Base-by-base conservation (phyloP, 257 asterid species). In the Solanum lignicaule region DNA sequence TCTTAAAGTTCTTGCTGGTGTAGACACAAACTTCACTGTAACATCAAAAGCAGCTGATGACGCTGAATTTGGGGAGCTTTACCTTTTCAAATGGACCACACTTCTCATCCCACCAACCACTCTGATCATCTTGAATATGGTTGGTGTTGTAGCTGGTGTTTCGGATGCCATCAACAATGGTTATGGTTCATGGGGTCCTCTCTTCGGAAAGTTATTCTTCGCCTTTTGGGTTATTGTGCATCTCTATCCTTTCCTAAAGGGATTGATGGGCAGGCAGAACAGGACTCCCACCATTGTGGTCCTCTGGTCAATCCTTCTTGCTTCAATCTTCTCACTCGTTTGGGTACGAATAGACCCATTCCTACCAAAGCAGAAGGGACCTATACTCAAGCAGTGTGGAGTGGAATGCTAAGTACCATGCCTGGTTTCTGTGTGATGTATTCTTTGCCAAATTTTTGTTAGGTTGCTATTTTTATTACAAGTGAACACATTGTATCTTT, bases 291-390 rank as follows among this genome's bases (percentile, higher is more conserved):
- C 98, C 46, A 94, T 95, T 36, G 96, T 95, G 72, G 96, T 95
- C 79, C 94, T 95, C 11, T 95, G 98, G 98, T 94, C 98, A 12
- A 89, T 95, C 74, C 95, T 94, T 83, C 89, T 95, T 52, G 98
- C 98, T 20, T 94, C 98, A 23, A 94, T 95, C 88, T 94, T 95
- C 88, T 94, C 98, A 31, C 91, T 94, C n/a, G 95, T 94, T 86
- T 95, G 98, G 98, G 98, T 94, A 20, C 84, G 98, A 88, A 95
- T 94, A 21, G 98, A 94, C 87, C 98, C 98, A 62, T 95, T 94
- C 94, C 91, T 94, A 91, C 98, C 98, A 81, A 94, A 94, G 84
- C 98, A 94, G 91, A 94, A 98, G 33, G 98, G 98, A 23, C 98
- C 98, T 2, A 90, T 93, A 73, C 98, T 94, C 88, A 94, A 94